Evolutionary conservation across 441 rosid species (phyloP).

Genomic region (Arabidopsis hybrid): DNA sequence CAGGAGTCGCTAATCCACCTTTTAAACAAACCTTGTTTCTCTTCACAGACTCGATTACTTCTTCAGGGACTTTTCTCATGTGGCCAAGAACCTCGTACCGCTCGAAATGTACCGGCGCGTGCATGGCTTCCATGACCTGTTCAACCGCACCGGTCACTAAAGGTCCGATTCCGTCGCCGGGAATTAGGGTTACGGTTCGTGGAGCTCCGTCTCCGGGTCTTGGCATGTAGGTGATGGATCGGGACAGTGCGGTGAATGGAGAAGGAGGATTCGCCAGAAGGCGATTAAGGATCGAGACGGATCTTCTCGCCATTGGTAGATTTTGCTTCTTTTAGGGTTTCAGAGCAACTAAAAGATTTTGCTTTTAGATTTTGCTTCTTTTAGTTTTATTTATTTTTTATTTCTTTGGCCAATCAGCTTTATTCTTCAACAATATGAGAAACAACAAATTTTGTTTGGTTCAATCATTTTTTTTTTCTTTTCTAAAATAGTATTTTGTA

Average conservation of each 20-base stretch:
- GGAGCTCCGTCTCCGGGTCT: conserved; percentile 93
- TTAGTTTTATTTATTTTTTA: neutral
- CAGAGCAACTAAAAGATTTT: too few relatives aligned
- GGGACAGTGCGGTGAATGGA: conserved; percentile 44
- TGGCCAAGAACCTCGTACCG: conserved; percentile 78
- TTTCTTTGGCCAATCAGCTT: neutral
- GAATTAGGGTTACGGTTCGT: conserved; percentile 83
- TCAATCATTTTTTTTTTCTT: neutral
- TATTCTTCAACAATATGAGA: neutral
- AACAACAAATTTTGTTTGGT: neutral
- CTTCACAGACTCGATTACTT: conserved; percentile 84
- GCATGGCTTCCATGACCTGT: conserved; percentile 96
- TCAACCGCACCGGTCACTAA: conserved; percentile 88
- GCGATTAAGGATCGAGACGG: conserved; percentile 40
- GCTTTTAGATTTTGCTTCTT: neutral
- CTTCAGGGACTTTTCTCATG: conserved; percentile 80
- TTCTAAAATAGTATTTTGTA: neutral
- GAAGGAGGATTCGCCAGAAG: conserved; percentile 33
- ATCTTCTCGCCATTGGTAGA: conserved; percentile 47
- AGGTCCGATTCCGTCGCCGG: conserved; percentile 94
- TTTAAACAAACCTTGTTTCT: conserved; percentile 94
- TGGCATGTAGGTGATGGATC: conserved; percentile 95
- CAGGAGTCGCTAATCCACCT: conserved; percentile 87
- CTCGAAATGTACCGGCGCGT: conserved; percentile 90
- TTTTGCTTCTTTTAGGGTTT: conserved; percentile 8